phyloP scores from a whole-genome alignment of 108 stramenopile species.

The Cyclotella choctawhatcheeana region DNA sequence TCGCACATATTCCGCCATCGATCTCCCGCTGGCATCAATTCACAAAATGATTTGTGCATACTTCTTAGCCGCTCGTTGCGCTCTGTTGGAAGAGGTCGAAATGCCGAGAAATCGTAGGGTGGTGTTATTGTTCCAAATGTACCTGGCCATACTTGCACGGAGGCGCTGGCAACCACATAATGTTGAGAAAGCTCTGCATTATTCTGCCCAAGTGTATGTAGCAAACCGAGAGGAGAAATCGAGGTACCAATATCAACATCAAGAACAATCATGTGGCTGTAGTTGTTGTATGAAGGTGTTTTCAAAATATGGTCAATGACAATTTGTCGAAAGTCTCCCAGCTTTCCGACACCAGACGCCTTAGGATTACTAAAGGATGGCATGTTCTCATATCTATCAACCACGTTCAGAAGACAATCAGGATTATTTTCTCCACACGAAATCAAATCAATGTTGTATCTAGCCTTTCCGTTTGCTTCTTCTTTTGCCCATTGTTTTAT shows the following conservation, averaged over 20 bases:
- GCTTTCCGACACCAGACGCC: constrained; percentile 49
- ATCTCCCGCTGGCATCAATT: constrained; percentile 51
- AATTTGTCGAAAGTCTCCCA: constrained; percentile 58
- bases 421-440: constrained; percentile 48
- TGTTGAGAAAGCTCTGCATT: constrained; percentile 30
- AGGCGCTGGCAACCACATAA: constrained; percentile 44
- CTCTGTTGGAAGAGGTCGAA: constrained; percentile 38
- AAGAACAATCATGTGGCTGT: constrained; percentile 58
- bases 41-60: constrained; percentile 54
- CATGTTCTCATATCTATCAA: constrained; percentile 53
- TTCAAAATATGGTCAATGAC: constrained; percentile 45
- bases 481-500: constrained; percentile 48
- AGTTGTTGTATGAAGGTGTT: constrained; percentile 41
- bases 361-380: constrained; percentile 38
- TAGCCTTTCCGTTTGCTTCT: constrained; percentile 8
- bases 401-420: constrained; percentile 47
- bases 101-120: constrained; percentile 64
- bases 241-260: constrained; percentile 55
- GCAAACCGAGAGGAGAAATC: constrained; percentile 47
- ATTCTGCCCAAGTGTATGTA: constrained; percentile 52
- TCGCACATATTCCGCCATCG: constrained; percentile 65
- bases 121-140: constrained; percentile 54
- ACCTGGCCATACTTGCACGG: constrained; percentile 49
- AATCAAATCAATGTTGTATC: constrained; percentile 55
- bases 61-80: constrained; percentile 25